A percentile compares a stretch with the other conserved stretches of the same genome.
Evolutionary conservation across 768 basidiomycete genomes (phyloP).

Genomic region (Mycena crocata): DNA sequence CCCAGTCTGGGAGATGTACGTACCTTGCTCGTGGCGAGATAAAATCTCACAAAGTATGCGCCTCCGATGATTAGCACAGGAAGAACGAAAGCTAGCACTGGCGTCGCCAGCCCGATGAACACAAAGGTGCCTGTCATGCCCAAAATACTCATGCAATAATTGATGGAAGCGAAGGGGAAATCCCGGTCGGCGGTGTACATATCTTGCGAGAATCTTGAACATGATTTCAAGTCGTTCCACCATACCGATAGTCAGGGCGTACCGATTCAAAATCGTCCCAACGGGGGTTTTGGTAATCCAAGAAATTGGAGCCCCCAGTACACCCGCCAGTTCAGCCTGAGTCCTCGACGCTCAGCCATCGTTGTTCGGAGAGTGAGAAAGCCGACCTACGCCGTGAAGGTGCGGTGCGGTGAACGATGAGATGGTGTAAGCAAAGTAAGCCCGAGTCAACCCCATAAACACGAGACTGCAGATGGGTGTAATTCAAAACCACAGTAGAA

Average conservation of each 20-base stretch:
- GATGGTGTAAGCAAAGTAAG: too few species aligned
- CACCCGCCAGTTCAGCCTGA: constrained; percentile 20
- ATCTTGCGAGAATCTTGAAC: constrained; percentile 24
- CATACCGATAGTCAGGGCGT: background rate
- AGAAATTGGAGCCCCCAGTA: constrained; percentile 17
- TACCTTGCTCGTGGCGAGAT: constrained; percentile 26
- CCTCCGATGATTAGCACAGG: constrained; percentile 8
- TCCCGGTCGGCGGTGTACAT: constrained; percentile 19
- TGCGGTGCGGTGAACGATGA: too few species aligned
- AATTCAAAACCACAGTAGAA: too few species aligned
- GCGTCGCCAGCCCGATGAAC: constrained; percentile 21
- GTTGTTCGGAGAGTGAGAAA: background rate
- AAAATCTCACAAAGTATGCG: constrained; percentile 11
- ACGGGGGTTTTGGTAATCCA: constrained; percentile 20
- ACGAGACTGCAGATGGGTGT: too few species aligned
- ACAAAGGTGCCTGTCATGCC: constrained; percentile 20
- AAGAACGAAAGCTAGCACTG: constrained; percentile 13
- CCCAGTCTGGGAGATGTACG: constrained; percentile 8
- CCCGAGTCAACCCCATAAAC: too few species aligned
- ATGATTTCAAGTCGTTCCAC: background rate
- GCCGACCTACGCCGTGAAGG: too few species aligned
- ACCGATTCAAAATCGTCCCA: constrained; percentile 19
- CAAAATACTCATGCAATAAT: constrained; percentile 1
- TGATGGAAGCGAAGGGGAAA: constrained; percentile 10
- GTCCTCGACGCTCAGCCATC: constrained; percentile 4